phyloP scores from a whole-genome alignment of 176 grass and related monocot genomes.

The Oryza meridionalis region DNA sequence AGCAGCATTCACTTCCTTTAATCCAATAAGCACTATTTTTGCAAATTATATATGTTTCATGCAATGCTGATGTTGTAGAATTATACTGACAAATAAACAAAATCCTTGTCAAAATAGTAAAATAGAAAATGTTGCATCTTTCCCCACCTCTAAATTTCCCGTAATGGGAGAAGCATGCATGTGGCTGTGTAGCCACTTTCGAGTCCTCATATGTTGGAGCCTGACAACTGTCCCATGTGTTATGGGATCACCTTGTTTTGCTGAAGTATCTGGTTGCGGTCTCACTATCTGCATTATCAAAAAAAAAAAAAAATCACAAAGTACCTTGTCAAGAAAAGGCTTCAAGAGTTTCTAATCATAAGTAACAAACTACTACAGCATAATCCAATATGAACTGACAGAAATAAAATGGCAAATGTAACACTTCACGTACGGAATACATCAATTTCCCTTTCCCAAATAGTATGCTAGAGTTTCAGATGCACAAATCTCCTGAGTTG shows the following conservation, averaged over 20 bases:
- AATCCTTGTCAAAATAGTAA: constrained; percentile 1
- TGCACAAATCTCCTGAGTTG: background rate
- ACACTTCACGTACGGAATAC: background rate
- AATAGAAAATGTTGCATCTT: background rate
- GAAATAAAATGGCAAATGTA: constrained; percentile 12
- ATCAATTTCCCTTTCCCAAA: constrained; percentile 23
- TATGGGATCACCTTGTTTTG: constrained; percentile 77
- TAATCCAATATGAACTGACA: constrained; percentile 10
- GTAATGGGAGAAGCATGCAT: constrained; percentile 87
- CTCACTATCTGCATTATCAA: constrained; percentile 71
- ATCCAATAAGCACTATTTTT: background rate
- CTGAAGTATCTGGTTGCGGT: constrained; percentile 60
- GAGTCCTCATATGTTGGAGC: constrained; percentile 78
- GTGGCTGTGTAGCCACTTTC: constrained; percentile 90
- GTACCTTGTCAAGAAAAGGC: background rate
- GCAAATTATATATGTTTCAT: constrained; percentile 4
- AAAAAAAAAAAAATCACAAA: background rate
- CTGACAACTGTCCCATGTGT: constrained; percentile 64
- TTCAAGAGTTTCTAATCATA: background rate
- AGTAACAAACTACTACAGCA: constrained; percentile 19
- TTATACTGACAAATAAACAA: constrained; percentile 5
- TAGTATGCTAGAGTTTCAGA: constrained; percentile 15
- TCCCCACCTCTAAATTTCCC: constrained; percentile 81
- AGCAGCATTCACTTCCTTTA: background rate
- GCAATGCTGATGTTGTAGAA: background rate